phyloP scores from a whole-genome alignment of 1,139 yeast genomes.

The Saccharomyces hybrid region DNA sequence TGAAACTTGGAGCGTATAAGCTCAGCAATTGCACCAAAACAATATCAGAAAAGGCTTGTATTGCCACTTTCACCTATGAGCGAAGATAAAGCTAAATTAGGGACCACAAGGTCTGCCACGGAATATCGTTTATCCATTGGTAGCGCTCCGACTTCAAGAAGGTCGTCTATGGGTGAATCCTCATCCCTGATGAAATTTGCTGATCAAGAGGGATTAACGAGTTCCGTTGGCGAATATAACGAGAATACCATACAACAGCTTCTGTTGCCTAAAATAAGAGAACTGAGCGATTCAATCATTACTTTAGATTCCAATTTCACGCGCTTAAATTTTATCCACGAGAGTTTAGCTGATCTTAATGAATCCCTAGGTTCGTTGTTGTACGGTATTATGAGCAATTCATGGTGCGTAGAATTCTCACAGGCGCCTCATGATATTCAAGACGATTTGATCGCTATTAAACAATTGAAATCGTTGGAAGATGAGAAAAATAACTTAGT shows the following conservation, averaged over 20 bases:
- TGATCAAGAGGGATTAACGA: slow-evolving; percentile 4
- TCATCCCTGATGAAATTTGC: slow-evolving; percentile 3
- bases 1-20: not conserved
- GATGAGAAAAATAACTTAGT: slow-evolving; percentile 17
- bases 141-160: slow-evolving; percentile 30
- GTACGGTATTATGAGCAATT: slow-evolving; percentile 54
- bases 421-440: slow-evolving; percentile 23
- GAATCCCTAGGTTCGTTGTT: slow-evolving; percentile 56
- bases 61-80: slow-evolving; percentile 8
- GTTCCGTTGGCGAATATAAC: slow-evolving; percentile 10
- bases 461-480: slow-evolving; percentile 15
- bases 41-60: not conserved
- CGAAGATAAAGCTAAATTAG: slow-evolving; percentile 11
- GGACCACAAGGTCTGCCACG: slow-evolving; percentile 21
- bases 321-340: slow-evolving; percentile 43
- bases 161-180: slow-evolving; percentile 25
- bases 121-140: slow-evolving; percentile 29
- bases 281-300: slow-evolving; percentile 33
- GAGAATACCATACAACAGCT: slow-evolving; percentile 21
- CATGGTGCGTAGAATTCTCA: slow-evolving; percentile 57
- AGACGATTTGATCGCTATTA: slow-evolving; percentile 18
- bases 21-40: not conserved
- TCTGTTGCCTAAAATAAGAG: slow-evolving; percentile 26
- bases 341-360: slow-evolving; percentile 46
- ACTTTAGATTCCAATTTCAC: slow-evolving; percentile 43